These are phyloP conservation scores for Triadica sebifera DNA, from an alignment of 345 rosid genomes.

Conservation along the genomic window DNA sequence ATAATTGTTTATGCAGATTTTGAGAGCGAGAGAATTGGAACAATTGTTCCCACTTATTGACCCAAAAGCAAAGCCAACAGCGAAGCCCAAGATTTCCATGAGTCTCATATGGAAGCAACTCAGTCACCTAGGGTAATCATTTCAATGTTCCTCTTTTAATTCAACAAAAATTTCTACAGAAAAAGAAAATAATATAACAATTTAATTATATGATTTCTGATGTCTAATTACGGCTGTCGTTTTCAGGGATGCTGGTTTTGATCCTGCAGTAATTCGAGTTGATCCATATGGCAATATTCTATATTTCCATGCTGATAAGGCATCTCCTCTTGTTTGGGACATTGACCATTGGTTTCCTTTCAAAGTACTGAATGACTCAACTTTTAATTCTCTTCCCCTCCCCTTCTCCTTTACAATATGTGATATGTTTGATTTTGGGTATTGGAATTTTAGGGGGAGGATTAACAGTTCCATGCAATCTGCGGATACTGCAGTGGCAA, in stretches of 20 bases:
- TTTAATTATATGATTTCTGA: not conserved
- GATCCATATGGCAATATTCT: slow-evolving; percentile 87
- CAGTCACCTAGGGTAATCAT: slow-evolving; percentile 67
- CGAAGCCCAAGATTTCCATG: slow-evolving; percentile 63
- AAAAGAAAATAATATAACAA: not conserved
- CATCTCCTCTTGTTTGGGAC: slow-evolving; percentile 96
- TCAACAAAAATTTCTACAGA: not conserved
- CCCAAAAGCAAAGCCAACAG: slow-evolving; percentile 63
- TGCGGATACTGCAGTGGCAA: slow-evolving; percentile 92
- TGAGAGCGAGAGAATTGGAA: slow-evolving; percentile 51
- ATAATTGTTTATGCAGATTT: slow-evolving; percentile 35
- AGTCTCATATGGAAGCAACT: slow-evolving; percentile 91
- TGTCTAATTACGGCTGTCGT: slow-evolving; percentile 8
- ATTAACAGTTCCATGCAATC: slow-evolving; percentile 81
- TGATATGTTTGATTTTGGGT: slow-evolving; percentile 5
- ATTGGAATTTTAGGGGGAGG: slow-evolving; percentile 71
- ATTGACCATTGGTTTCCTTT: slow-evolving; percentile 94
- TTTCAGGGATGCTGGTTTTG: slow-evolving; percentile 88
- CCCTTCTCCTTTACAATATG: not conserved
- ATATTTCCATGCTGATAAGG: slow-evolving; percentile 84
- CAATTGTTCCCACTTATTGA: slow-evolving; percentile 64
- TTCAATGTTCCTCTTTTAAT: not conserved
- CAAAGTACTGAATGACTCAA: not conserved
- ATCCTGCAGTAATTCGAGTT: slow-evolving; percentile 79
- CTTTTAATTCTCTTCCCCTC: not conserved